These are phyloP conservation scores for Cryptomeria japonica DNA, from an alignment of 75 land plant genomes.

Conservation along the genomic window DNA sequence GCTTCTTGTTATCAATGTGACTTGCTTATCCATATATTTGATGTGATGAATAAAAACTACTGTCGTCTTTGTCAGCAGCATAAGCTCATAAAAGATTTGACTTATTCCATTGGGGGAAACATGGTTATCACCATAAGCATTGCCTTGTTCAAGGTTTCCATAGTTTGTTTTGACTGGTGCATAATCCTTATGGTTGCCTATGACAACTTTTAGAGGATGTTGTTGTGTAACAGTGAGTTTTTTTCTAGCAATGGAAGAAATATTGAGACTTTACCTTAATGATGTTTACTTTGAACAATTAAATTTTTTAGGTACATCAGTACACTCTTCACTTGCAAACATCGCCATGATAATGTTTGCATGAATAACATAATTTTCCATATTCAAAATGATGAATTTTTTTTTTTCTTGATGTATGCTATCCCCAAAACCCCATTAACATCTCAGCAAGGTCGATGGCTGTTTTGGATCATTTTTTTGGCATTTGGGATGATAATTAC, in stretches of 20 bases:
- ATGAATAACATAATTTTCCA: no score
- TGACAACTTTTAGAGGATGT: no score
- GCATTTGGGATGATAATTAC: no score
- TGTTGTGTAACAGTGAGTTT: background rate
- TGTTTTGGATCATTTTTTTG: no score
- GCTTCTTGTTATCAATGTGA: no score
- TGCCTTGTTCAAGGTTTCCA: background rate
- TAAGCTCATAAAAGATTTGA: background rate
- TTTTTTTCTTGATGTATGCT: no score
- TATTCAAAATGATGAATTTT: no score
- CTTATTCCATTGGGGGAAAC: background rate
- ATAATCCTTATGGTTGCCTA: background rate
- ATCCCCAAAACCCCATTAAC: no score
- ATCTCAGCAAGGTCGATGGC: no score
- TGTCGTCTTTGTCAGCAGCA: no score
- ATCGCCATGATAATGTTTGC: background rate
- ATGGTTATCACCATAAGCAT: background rate
- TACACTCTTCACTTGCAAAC: background rate
- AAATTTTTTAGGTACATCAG: background rate
- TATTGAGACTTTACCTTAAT: background rate
- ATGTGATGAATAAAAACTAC: no score
- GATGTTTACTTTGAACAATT: background rate
- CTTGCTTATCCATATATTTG: no score
- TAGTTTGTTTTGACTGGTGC: background rate
- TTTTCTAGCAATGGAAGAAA: background rate